A percentile compares a stretch with the other conserved stretches of the same genome.
phyloP scores from a whole-genome alignment of 257 asterid genomes.

The Nyctanthes arbortristis region DNA sequence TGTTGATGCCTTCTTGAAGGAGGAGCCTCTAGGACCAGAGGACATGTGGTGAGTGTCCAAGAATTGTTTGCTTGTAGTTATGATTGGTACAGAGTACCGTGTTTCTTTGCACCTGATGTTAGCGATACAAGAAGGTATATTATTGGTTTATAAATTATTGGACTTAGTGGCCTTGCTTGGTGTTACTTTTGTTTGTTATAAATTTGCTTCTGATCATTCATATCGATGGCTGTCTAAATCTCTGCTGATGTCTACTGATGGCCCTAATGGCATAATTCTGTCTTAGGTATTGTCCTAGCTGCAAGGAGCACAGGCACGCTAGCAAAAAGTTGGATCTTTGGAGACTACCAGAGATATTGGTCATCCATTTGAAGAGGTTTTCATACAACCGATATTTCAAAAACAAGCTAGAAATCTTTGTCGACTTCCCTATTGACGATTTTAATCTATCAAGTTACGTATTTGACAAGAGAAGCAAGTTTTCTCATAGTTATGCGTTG shows the following conservation, averaged over 20 bases:
- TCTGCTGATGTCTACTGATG: too few relatives aligned
- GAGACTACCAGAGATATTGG: slow-evolving; percentile 78
- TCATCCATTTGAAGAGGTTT: slow-evolving; percentile 77
- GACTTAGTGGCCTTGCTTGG: neutral
- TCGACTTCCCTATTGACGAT: slow-evolving; percentile 66
- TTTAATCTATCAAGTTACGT: slow-evolving; percentile 63
- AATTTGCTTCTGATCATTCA: neutral
- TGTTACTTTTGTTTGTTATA: neutral
- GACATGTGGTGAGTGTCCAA: slow-evolving; percentile 59
- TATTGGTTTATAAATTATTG: neutral
- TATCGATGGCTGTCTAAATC: neutral
- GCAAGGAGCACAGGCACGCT: slow-evolving; percentile 72
- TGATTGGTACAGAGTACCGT: neutral
- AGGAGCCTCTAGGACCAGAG: slow-evolving; percentile 85
- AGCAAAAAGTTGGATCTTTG: slow-evolving; percentile 74
- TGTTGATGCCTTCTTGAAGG: slow-evolving; percentile 68
- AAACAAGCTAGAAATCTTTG: slow-evolving; percentile 66
- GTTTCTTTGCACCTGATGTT: neutral
- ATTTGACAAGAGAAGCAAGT: slow-evolving; percentile 31
- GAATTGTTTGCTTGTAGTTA: slow-evolving; percentile 4
- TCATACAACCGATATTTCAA: slow-evolving; percentile 47
- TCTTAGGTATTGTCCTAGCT: slow-evolving; percentile 68
- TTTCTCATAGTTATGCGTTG: slow-evolving; percentile 43
- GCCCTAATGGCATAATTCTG: slow-evolving; percentile 20
- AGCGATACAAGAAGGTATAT: neutral